These are phyloP conservation scores for Harrya chromipes DNA, from an alignment of 768 basidiomycete genomes.

Conservation along the genomic window DNA sequence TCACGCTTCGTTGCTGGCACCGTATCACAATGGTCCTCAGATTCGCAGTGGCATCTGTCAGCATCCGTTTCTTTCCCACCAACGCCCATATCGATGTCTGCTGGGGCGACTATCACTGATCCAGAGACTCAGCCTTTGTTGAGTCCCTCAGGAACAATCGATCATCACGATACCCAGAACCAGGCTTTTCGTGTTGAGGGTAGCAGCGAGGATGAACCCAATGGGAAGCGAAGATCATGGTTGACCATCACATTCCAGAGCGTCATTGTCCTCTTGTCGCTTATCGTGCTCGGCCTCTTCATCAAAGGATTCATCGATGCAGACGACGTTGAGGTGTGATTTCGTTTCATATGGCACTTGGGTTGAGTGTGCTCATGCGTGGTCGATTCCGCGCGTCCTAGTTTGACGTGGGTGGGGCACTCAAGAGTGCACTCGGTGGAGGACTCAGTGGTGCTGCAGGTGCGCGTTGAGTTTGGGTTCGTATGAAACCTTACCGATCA, in stretches of 20 bases:
- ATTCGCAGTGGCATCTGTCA: background rate
- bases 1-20: no score
- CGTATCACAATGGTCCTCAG: no score
- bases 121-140: constrained; percentile 25
- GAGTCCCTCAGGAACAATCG: constrained; percentile 11
- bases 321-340: constrained; percentile 61
- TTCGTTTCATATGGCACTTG: constrained; percentile 18
- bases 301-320: constrained; percentile 71
- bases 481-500: background rate
- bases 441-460: constrained; percentile 88
- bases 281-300: constrained; percentile 46
- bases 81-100: constrained; percentile 27
- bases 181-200: background rate
- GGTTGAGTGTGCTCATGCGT: constrained; percentile 45
- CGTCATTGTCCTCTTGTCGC: constrained; percentile 34
- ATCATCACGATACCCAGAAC: constrained; percentile 14
- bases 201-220: constrained; percentile 19
- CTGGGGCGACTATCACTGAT: constrained; percentile 1
- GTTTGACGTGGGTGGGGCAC: constrained; percentile 77
- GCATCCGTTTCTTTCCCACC: constrained; percentile 3
- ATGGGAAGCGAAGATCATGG: constrained; percentile 11
- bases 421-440: constrained; percentile 84
- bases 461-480: constrained; percentile 22
- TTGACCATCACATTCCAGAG: constrained; percentile 26
- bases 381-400: constrained; percentile 29